Evolutionary conservation across 495 filamentous ascomycete genomes (phyloP).

Genomic region (Penicillium herquei): DNA sequence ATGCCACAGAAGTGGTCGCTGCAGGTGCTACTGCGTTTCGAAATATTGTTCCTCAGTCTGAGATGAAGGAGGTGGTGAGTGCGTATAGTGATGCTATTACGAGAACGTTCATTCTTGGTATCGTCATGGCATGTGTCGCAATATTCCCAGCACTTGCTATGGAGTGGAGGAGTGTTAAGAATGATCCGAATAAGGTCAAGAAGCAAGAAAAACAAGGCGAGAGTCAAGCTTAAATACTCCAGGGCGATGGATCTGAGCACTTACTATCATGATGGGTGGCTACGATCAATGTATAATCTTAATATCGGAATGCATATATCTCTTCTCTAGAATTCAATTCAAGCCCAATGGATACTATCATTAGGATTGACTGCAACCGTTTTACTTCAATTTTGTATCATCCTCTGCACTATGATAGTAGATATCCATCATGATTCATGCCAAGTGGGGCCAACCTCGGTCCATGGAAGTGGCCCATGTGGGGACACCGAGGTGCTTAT

Average conservation of each 20-base stretch:
- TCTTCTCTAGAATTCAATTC: too few species aligned
- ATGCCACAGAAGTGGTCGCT: background rate
- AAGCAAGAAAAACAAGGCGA: background rate
- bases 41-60: slow-evolving; percentile 1
- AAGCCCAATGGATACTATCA: too few species aligned
- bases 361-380: too few species aligned
- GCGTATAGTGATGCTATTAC: slow-evolving; percentile 6
- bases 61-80: slow-evolving; percentile 1
- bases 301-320: background rate
- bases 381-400: too few species aligned
- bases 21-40: slow-evolving; percentile 12
- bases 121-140: background rate
- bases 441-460: too few species aligned
- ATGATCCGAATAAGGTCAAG: background rate
- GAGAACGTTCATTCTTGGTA: slow-evolving; percentile 2
- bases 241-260: too few species aligned
- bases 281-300: background rate
- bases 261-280: background rate
- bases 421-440: too few species aligned
- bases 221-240: background rate
- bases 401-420: too few species aligned
- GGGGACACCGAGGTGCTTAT: too few species aligned
- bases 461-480: too few species aligned
- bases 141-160: background rate
- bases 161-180: slow-evolving; percentile 4